Percentiles rank a stretch among this genome's conserved stretches.
Conservation (phyloP, 257 asterid species). For the Plantago major region DNA sequence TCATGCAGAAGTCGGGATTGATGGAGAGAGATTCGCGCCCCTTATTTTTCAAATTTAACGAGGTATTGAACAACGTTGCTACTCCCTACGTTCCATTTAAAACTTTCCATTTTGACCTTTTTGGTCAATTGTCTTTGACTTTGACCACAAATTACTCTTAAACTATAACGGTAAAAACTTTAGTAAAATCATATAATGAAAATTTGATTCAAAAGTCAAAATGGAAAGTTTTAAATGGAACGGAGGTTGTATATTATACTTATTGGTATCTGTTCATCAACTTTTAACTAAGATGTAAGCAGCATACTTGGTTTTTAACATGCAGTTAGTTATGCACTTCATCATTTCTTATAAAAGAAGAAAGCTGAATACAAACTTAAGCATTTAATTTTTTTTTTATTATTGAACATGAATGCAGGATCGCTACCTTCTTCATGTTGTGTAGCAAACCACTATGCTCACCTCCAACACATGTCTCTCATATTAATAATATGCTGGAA, state of each 20-base stretch:
- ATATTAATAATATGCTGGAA: not conserved
- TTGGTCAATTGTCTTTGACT: too few species aligned
- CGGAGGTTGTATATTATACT: not conserved
- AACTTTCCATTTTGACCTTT: too few species aligned
- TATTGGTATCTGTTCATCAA: not conserved
- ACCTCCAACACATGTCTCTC: not conserved
- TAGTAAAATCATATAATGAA: too few species aligned
- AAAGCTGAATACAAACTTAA: not conserved
- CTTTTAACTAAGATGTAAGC: too few species aligned
- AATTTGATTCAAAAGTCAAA: too few species aligned
- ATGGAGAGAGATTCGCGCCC: conserved; percentile 69
- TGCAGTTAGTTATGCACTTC: not conserved
- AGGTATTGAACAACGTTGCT: conserved; percentile 39
- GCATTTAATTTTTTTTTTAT: not conserved
- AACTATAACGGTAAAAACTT: too few species aligned
- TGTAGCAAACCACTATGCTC: too few species aligned
- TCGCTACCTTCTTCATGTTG: not conserved
- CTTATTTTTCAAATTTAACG: conserved; percentile 71
- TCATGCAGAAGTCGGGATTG: conserved; percentile 33
- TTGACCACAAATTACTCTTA: too few species aligned
- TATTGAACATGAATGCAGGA: not conserved
- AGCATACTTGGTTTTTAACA: too few species aligned
- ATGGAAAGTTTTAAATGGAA: too few species aligned
- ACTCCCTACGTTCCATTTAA: too few species aligned
- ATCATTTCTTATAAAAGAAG: not conserved